A percentile compares a stretch with the other conserved stretches of the same genome.
Conservation (phyloP, 2,329 filamentous ascomycete species). For the Arachnopeziza araneosa region DNA sequence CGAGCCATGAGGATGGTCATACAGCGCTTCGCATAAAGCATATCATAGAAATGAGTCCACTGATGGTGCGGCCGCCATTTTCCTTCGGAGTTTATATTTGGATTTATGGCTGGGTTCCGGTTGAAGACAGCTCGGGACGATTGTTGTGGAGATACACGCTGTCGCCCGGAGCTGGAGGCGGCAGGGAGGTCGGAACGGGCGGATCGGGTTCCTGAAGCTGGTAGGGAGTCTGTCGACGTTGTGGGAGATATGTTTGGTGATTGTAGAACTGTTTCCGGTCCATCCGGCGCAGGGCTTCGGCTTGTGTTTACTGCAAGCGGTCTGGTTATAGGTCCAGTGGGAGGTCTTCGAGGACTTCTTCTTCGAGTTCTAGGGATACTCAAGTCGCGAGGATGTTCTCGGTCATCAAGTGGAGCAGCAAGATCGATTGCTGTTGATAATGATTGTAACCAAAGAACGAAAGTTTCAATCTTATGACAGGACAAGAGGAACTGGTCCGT, state of each 20-base stretch:
- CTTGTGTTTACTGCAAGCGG: not conserved
- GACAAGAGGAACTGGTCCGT: constrained; percentile 69
- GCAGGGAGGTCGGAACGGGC: not conserved
- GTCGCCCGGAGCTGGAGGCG: not conserved
- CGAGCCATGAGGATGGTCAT: constrained; percentile 53
- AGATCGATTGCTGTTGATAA: constrained; percentile 71
- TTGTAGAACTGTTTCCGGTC: not conserved
- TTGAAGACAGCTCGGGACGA: constrained; percentile 1
- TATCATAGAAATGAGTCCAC: constrained; percentile 51
- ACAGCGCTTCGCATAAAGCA: constrained; percentile 55
- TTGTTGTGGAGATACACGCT: constrained; percentile 5
- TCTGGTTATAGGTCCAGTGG: not conserved
- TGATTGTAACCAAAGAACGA: constrained; percentile 63
- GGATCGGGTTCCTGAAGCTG: constrained; percentile 1
- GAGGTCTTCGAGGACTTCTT: not conserved
- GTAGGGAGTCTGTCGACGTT: not conserved
- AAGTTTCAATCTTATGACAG: constrained; percentile 57
- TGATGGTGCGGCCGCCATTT: constrained; percentile 53
- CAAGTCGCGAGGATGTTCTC: constrained; percentile 57
- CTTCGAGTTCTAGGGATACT: constrained; percentile 44
- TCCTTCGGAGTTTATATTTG: constrained; percentile 31
- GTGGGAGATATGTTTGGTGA: not conserved
- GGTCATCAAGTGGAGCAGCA: constrained; percentile 64
- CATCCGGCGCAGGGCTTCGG: not conserved
- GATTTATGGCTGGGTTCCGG: constrained; percentile 6